These are phyloP conservation scores for Colletotrichum trifolii DNA, from an alignment of 2,329 filamentous ascomycete genomes.

Conservation along the genomic window DNA sequence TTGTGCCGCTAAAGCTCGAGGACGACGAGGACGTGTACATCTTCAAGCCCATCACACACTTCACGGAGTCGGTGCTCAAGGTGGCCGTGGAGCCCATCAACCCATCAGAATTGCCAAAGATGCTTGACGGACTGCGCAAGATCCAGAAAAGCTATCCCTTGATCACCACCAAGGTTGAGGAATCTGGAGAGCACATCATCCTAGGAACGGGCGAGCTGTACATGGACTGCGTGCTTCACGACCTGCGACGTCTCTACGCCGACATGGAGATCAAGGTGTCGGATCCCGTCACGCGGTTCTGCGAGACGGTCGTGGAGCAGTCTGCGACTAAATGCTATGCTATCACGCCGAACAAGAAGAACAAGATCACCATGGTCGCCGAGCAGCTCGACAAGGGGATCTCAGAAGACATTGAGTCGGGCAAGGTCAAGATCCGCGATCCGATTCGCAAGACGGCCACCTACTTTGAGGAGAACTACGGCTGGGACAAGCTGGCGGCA, in stretches of 20 bases:
- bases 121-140: conserved; percentile 95
- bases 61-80: conserved; percentile 98
- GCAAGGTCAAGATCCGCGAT: conserved; percentile 90
- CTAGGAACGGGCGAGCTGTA: conserved; percentile 98
- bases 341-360: conserved; percentile 98
- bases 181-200: conserved; percentile 95
- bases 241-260: conserved; percentile 90
- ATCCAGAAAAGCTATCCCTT: conserved; percentile 98
- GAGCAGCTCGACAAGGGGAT: conserved; percentile 96
- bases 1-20: conserved; percentile 82
- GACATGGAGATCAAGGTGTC: conserved; percentile 99
- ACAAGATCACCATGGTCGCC: conserved; percentile 98
- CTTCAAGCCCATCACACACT: conserved; percentile 91
- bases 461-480: conserved; percentile 97
- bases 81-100: conserved; percentile 98
- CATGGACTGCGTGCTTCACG: conserved; percentile 98
- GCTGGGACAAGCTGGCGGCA: conserved; percentile 94
- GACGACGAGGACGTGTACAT: conserved; percentile 95
- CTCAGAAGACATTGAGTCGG: conserved; percentile 91
- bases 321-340: conserved; percentile 98
- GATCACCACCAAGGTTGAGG: conserved; percentile 96
- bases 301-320: conserved; percentile 96
- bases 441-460: conserved; percentile 93
- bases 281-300: conserved; percentile 96
- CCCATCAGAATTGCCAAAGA: conserved; percentile 96